These are phyloP conservation scores for Lolium perenne DNA, from an alignment of 176 grass and related monocot species.

Conservation along the genomic window DNA sequence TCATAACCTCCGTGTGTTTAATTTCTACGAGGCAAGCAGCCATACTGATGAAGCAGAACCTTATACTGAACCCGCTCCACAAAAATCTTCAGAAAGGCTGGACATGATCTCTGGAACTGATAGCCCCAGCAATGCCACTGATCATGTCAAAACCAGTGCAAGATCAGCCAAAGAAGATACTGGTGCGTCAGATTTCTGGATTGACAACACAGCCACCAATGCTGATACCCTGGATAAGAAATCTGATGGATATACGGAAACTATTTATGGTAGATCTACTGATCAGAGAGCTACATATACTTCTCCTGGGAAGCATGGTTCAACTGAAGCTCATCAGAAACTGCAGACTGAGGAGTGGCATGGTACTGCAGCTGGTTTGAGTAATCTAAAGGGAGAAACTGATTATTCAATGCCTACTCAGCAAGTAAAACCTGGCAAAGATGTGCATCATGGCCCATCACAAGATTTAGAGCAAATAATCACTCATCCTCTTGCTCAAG, in stretches of 20 bases:
- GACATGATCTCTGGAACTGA: conserved; percentile 17
- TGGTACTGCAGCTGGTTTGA: conserved; percentile 27
- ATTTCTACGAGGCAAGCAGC: conserved; percentile 29
- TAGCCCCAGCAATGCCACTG: not conserved
- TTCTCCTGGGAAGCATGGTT: conserved; percentile 9
- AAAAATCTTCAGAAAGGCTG: not conserved
- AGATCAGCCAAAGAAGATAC: conserved; percentile 31
- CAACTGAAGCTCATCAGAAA: not conserved
- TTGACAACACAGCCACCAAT: conserved; percentile 11
- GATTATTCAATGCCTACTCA: conserved; percentile 26
- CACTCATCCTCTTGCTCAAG: conserved; percentile 33
- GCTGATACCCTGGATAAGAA: conserved; percentile 31
- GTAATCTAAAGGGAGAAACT: conserved; percentile 31
- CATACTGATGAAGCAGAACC: conserved; percentile 37
- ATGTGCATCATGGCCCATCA: conserved; percentile 21
- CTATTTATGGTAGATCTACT: not conserved
- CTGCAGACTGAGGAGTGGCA: conserved; percentile 36
- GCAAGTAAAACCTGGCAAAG: conserved; percentile 37
- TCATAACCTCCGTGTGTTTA: not conserved
- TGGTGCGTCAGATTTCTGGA: conserved; percentile 28
- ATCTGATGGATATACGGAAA: conserved; percentile 7
- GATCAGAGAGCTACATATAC: conserved; percentile 13
- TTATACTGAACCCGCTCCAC: not conserved
- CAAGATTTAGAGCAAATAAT: conserved; percentile 47
- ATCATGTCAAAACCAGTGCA: conserved; percentile 21